These are phyloP conservation scores for Casuarina cunninghamiana DNA, from an alignment of 306 rosid species.

Conservation along the genomic window DNA sequence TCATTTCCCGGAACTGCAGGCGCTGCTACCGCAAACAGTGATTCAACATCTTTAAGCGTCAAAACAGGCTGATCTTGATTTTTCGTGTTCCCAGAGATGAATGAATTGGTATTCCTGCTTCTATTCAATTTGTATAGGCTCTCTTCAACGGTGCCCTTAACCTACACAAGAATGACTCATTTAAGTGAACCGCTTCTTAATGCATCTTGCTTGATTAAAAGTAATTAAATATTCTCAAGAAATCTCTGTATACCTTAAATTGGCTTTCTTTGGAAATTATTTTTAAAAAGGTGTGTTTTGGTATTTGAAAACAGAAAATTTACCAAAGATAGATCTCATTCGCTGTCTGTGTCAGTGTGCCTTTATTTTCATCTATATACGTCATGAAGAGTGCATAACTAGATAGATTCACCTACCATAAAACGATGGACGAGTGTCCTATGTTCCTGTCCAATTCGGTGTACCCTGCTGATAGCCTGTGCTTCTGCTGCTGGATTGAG, in stretches of 20 bases:
- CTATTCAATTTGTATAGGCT: slow-evolving; percentile 78
- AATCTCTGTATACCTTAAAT: too few species aligned
- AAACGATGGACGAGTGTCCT: slow-evolving; percentile 86
- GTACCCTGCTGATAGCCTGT: slow-evolving; percentile 92
- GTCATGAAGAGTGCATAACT: not conserved
- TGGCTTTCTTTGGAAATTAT: too few species aligned
- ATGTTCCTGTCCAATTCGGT: slow-evolving; percentile 78
- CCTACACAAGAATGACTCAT: slow-evolving; percentile 46
- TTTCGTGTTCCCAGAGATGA: slow-evolving; percentile 79
- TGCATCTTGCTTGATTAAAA: not conserved
- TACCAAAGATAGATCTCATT: too few species aligned
- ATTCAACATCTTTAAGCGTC: slow-evolving; percentile 80
- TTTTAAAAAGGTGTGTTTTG: too few species aligned
- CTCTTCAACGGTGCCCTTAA: slow-evolving; percentile 85
- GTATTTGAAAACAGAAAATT: too few species aligned
- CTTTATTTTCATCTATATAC: not conserved
- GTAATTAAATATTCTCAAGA: too few species aligned
- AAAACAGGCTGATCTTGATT: slow-evolving; percentile 77
- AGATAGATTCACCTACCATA: slow-evolving; percentile 50
- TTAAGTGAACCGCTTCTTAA: slow-evolving; percentile 6
- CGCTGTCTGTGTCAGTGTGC: not conserved
- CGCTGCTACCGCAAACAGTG: slow-evolving; percentile 60
- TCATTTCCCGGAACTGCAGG: slow-evolving; percentile 41
- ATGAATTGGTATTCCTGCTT: slow-evolving; percentile 60
- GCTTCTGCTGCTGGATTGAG: slow-evolving; percentile 98